Conservation (phyloP, 352 stramenopile species). For the Pythium rhizo-oryzae region DNA sequence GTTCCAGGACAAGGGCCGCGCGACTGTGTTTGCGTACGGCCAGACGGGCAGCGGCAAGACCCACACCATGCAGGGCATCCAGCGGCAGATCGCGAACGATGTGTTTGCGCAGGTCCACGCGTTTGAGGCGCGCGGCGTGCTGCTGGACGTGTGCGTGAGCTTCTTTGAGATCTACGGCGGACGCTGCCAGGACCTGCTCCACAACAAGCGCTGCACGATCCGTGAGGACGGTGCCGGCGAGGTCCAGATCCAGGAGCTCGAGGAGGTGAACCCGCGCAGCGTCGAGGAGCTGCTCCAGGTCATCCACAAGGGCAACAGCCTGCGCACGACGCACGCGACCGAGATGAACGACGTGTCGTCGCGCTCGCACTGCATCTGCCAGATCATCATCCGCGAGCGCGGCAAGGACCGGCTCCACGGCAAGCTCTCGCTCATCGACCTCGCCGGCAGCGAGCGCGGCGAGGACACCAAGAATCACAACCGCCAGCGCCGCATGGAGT, state of each 20-base stretch:
- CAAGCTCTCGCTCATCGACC: constrained; percentile 96
- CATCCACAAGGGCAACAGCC: constrained; percentile 92
- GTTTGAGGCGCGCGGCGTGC: constrained; percentile 46
- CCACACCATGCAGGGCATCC: constrained; percentile 88
- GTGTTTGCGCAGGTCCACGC: constrained; percentile 77
- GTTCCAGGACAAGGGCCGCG: constrained; percentile 87
- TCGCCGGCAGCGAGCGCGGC: constrained; percentile 95
- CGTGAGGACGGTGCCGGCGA: constrained; percentile 94
- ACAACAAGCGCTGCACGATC: constrained; percentile 90
- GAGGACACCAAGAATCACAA: constrained; percentile 95
- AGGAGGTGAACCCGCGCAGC: constrained; percentile 87
- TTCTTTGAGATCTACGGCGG: constrained; percentile 99
- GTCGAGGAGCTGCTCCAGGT: constrained; percentile 93
- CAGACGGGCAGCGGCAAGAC: constrained; percentile 95
- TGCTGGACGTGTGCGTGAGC: constrained; percentile 90
- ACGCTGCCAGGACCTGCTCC: constrained; percentile 95
- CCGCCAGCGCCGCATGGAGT: constrained; percentile 93
- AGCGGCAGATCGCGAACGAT: constrained; percentile 74
- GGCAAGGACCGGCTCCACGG: constrained; percentile 57
- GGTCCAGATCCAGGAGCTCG: constrained; percentile 96
- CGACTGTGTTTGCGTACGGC: constrained; percentile 98
- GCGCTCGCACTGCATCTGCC: constrained; percentile 95
- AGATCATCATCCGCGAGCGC: constrained; percentile 86
- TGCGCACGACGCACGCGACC: constrained; percentile 96
- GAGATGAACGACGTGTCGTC: constrained; percentile 96